These are phyloP conservation scores for Mortierella polycephala DNA, from an alignment of 371 early-diverging fungal genomes.

Conservation along the genomic window DNA sequence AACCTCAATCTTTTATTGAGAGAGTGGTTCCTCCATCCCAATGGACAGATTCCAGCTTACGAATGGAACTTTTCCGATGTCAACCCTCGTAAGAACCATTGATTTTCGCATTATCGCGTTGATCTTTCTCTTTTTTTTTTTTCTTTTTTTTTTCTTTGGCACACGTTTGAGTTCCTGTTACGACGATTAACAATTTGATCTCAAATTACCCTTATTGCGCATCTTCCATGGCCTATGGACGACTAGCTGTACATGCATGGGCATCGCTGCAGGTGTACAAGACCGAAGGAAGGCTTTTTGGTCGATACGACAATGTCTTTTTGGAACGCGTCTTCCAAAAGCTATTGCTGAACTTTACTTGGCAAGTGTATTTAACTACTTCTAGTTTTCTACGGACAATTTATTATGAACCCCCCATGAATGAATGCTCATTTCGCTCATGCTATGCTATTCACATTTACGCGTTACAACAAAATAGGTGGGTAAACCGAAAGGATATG, in stretches of 20 bases:
- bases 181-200: background rate
- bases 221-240: no score
- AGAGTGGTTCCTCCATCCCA: slow-evolving; percentile 54
- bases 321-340: slow-evolving; percentile 64
- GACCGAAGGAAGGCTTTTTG: slow-evolving; percentile 51
- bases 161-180: background rate
- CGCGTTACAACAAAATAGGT: slow-evolving; percentile 22
- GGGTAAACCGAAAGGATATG: slow-evolving; percentile 62
- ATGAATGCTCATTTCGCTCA: no score
- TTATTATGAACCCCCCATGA: background rate
- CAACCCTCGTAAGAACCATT: slow-evolving; percentile 50
- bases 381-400: background rate
- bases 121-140: background rate
- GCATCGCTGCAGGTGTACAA: slow-evolving; percentile 57
- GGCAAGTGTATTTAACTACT: slow-evolving; percentile 16
- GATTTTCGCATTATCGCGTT: background rate
- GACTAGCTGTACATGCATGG: slow-evolving; percentile 61
- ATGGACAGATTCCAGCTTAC: slow-evolving; percentile 53
- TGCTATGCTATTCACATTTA: background rate
- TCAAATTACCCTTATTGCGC: background rate
- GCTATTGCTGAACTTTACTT: slow-evolving; percentile 61
- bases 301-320: slow-evolving; percentile 51
- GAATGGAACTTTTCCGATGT: slow-evolving; percentile 64
- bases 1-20: slow-evolving; percentile 47
- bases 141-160: background rate